Conservation (phyloP, 139 green algal species). For the Closterium sp. region DNA sequence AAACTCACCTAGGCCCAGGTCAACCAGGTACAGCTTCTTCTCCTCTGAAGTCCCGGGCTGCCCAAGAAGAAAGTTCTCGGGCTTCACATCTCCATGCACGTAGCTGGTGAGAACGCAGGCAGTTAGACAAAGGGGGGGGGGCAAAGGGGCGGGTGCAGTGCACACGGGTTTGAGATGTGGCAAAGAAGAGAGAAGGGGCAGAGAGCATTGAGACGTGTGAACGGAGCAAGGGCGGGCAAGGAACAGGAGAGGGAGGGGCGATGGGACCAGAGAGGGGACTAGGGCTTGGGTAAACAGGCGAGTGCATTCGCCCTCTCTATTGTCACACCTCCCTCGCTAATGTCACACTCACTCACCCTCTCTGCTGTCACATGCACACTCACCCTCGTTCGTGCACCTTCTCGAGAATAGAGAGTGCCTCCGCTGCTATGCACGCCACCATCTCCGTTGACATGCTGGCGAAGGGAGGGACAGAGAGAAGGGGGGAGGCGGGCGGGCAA, state of each 20-base stretch:
- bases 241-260: no score
- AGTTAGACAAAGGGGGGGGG: not conserved
- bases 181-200: no score
- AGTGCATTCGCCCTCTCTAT: no score
- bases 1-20: conserved; percentile 82
- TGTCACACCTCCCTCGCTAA: not conserved
- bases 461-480: not conserved
- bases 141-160: no score
- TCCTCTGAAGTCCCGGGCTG: conserved; percentile 75
- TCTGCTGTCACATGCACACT: not conserved
- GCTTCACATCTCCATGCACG: conserved; percentile 99
- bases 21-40: conserved; percentile 95
- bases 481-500: no score
- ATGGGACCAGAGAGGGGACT: no score
- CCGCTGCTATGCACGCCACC: conserved; percentile 96
- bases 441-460: conserved; percentile 91
- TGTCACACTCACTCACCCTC: not conserved
- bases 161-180: not conserved
- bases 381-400: conserved; percentile 74
- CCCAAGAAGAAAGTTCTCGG: conserved; percentile 98
- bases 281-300: no score
- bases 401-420: conserved; percentile 95
- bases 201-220: no score
- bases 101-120: conserved; percentile 60
- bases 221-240: no score